Base-by-base conservation (phyloP, 805 yeast genomes). In the Citeromyces nyonsensis region DNA sequence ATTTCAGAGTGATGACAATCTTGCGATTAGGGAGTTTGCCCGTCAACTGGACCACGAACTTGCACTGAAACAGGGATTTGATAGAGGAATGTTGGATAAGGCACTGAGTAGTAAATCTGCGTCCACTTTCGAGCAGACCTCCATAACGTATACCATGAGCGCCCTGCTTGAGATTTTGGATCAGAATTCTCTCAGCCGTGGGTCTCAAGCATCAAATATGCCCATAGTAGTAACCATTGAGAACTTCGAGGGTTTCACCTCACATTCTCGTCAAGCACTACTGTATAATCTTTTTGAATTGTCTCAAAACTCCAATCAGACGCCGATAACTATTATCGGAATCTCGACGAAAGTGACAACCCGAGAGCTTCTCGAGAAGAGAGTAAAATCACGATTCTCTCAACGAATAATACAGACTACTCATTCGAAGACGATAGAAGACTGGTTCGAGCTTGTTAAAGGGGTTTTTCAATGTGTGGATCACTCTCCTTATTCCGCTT, bases 321-420 rank as follows among this genome's bases (percentile, higher is more conserved):
- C 69, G 2, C 94, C 95, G 1, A 72, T 86, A 4, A 69, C 91
- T 33, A 81, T 88, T 5, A 51, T 91, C 30, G 96, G 97, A 2
- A 53, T 78, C 9, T 75, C 93, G 1, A 66, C 86, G 1, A 73
- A 77, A 33, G 59, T 83, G 31, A 82, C 81, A 5, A 66, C 84
- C 1, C 61, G 86, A 32, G 96, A 88, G 43, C 61, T 72, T 43
- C 57, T 91, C 30, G 99, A 91, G 47, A 91, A 88, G 47, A 65
- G 99, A 44, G 97, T 91, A 1, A 67, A 84, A 41, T 77, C 93
- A 35, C 59, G 99, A 40, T 91, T 86, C 49, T 75, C 91, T 11
- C 95, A 88, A 47, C 57, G 94, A 32, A 53, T 79, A 3, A 63
- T 85, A 15, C 63, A 65, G 11, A 18, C 22, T 18, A 7, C 22